phyloP scores from a whole-genome alignment of 176 grass and related monocot genomes.

The Juncus inflexus region DNA sequence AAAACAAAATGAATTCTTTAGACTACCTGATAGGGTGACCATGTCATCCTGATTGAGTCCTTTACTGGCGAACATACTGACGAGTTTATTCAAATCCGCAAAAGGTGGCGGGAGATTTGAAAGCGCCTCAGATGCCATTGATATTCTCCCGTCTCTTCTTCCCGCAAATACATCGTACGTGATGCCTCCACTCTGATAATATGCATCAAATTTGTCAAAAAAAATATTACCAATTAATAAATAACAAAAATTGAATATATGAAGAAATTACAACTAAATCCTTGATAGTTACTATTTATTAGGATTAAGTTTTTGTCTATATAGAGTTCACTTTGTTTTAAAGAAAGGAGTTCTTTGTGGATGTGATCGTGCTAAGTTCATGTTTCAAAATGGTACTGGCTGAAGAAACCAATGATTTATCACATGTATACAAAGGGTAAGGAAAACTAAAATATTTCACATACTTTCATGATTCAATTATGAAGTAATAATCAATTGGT shows the following conservation, averaged over 20 bases:
- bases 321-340: too few relatives aligned
- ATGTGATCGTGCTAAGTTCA: too few relatives aligned
- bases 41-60: conserved; percentile 59
- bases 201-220: neutral
- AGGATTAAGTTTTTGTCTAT: too few relatives aligned
- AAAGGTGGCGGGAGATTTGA: conserved; percentile 31
- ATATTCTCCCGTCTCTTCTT: conserved; percentile 54
- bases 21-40: conserved; percentile 55
- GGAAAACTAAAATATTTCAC: too few relatives aligned
- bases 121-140: conserved; percentile 29
- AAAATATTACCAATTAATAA: neutral
- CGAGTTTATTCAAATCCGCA: conserved; percentile 27
- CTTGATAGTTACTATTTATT: too few relatives aligned
- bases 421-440: too few relatives aligned
- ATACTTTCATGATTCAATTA: too few relatives aligned
- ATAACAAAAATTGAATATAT: too few relatives aligned
- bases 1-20: neutral
- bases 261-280: neutral
- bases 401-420: too few relatives aligned
- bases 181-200: conserved; percentile 43
- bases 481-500: too few relatives aligned
- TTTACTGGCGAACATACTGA: conserved; percentile 32
- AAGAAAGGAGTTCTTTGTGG: too few relatives aligned
- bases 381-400: too few relatives aligned
- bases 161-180: conserved; percentile 59